phyloP scores from a whole-genome alignment of 352 stramenopile species.

The Phytophthora kernoviae region DNA sequence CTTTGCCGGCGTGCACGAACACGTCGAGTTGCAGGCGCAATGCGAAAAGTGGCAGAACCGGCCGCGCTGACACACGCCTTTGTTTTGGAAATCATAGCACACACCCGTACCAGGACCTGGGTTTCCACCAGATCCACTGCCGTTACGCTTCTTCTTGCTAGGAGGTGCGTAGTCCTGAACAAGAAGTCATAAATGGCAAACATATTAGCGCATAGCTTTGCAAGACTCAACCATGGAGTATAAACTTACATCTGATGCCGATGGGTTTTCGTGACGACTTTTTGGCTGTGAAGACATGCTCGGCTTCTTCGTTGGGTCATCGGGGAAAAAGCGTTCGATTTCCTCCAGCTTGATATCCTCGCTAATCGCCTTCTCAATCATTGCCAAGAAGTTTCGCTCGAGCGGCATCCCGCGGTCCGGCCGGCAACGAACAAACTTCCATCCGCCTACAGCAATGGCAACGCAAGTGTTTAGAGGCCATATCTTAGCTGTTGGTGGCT shows the following conservation, averaged over 20 bases:
- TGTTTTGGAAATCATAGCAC: slow-evolving; percentile 91
- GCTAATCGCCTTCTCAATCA: slow-evolving; percentile 73
- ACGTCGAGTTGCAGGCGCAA: slow-evolving; percentile 87
- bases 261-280: slow-evolving; percentile 38
- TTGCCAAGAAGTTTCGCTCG: slow-evolving; percentile 56
- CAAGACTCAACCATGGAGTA: not conserved
- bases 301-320: slow-evolving; percentile 66
- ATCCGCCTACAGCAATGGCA: slow-evolving; percentile 55
- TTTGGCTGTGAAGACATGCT: slow-evolving; percentile 39
- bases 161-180: slow-evolving; percentile 58
- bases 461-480: slow-evolving; percentile 17
- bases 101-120: slow-evolving; percentile 71
- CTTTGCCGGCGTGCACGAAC: slow-evolving; percentile 76
- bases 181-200: too few species aligned
- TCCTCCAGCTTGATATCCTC: slow-evolving; percentile 86
- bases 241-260: slow-evolving; percentile 45
- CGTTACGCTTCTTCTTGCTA: slow-evolving; percentile 73
- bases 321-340: slow-evolving; percentile 78
- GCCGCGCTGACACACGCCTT: slow-evolving; percentile 82
- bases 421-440: slow-evolving; percentile 72
- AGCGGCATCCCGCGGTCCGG: slow-evolving; percentile 70
- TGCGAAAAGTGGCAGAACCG: slow-evolving; percentile 89
- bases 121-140: slow-evolving; percentile 24
- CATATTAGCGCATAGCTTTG: slow-evolving; percentile 1
- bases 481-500: slow-evolving; percentile 45